Evolutionary conservation across 306 rosid genomes (phyloP).

Genomic region (Arachis hypogaea): DNA sequence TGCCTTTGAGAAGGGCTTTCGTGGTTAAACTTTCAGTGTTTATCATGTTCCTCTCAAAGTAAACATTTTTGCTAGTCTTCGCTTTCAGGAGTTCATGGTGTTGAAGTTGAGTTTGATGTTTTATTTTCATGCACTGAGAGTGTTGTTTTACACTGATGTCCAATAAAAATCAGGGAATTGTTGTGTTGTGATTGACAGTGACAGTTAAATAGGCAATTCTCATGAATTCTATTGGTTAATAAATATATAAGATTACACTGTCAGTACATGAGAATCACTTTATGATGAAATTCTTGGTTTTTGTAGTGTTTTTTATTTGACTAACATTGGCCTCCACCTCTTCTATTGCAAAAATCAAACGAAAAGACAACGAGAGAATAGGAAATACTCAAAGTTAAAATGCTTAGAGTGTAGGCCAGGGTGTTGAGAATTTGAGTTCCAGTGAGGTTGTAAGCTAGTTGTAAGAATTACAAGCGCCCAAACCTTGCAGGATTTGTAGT

Average conservation of each 20-base stretch:
- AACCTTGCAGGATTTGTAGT: slow-evolving; percentile 31
- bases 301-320: slow-evolving; percentile 1
- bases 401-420: slow-evolving; percentile 34
- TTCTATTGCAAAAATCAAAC: slow-evolving; percentile 1
- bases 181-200: not conserved
- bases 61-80: slow-evolving; percentile 15
- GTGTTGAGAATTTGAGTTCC: slow-evolving; percentile 10
- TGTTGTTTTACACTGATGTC: too few relatives aligned
- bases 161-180: too few relatives aligned
- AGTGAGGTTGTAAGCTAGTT: slow-evolving; percentile 40
- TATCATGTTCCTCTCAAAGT: slow-evolving; percentile 37
- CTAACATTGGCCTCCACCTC: slow-evolving; percentile 12
- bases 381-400: slow-evolving; percentile 14
- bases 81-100: not conserved
- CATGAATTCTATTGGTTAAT: too few relatives aligned
- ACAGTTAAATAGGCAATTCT: not conserved
- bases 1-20: slow-evolving; percentile 38
- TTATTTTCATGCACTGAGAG: too few relatives aligned
- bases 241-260: too few relatives aligned
- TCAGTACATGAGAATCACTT: too few relatives aligned
- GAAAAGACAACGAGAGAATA: not conserved
- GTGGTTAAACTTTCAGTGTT: slow-evolving; percentile 36
- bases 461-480: slow-evolving; percentile 37
- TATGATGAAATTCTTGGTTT: not conserved
- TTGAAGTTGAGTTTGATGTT: not conserved